Conservation (phyloP, 345 rosid species). For the Turnera subulata region DNA sequence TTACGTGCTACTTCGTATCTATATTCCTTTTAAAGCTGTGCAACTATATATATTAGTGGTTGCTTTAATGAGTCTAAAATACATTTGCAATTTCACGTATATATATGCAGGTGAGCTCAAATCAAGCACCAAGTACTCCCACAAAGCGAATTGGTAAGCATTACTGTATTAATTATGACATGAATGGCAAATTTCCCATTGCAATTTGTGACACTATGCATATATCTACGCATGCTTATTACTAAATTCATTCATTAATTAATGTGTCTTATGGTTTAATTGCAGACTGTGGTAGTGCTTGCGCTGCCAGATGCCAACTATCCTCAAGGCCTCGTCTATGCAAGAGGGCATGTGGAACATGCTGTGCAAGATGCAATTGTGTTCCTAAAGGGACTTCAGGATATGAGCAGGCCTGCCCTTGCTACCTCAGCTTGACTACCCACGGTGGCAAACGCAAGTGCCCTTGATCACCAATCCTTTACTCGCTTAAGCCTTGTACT, state of each 20-base stretch:
- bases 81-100: no score
- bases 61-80: no score
- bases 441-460: conserved; percentile 75
- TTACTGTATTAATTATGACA: background rate
- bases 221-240: no score
- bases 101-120: conserved; percentile 12
- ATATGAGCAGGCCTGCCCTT: conserved; percentile 54
- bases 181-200: no score
- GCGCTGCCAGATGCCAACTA: conserved; percentile 51
- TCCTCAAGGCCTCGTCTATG: conserved; percentile 59
- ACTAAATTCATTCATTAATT: no score
- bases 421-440: conserved; percentile 68
- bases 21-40: no score
- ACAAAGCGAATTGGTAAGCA: conserved; percentile 11
- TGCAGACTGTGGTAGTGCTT: conserved; percentile 57
- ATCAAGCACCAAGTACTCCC: background rate
- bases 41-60: no score
- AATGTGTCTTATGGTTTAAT: no score
- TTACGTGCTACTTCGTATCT: no score
- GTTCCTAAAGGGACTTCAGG: conserved; percentile 79
- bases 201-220: no score
- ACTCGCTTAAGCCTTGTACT: no score
- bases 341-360: conserved; percentile 70
- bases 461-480: no score
- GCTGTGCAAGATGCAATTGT: conserved; percentile 68